Conservation (phyloP, 768 basidiomycete genomes). For the Calvatia gigantea region DNA sequence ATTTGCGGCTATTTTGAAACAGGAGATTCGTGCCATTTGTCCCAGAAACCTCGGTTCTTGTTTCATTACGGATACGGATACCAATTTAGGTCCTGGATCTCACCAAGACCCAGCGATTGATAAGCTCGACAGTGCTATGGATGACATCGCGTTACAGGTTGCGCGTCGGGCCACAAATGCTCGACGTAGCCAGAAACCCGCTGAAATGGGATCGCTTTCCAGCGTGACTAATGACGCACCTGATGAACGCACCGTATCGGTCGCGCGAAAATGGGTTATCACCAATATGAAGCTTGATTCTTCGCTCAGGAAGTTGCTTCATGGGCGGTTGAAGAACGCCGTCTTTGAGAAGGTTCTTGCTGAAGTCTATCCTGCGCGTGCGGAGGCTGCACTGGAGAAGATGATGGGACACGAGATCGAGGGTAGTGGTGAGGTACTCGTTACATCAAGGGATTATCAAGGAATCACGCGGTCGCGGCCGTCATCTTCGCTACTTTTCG, state of each 20-base stretch:
- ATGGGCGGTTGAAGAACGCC: constrained; percentile 57
- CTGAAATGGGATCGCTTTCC: constrained; percentile 15
- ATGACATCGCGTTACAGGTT: constrained; percentile 72
- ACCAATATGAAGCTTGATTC: constrained; percentile 62
- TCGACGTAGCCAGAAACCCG: constrained; percentile 17
- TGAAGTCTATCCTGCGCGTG: constrained; percentile 45
- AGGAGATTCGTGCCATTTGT: constrained; percentile 72
- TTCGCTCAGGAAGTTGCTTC: constrained; percentile 55
- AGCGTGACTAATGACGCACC: constrained; percentile 33
- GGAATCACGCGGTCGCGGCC: constrained; percentile 5
- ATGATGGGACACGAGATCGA: constrained; percentile 13
- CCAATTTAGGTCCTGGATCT: constrained; percentile 15
- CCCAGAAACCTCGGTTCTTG: constrained; percentile 60
- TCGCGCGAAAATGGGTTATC: constrained; percentile 73
- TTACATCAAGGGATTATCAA: constrained; percentile 11
- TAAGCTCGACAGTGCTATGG: constrained; percentile 29
- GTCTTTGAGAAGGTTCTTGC: constrained; percentile 60
- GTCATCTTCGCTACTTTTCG: background rate
- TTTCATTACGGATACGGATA: constrained; percentile 34
- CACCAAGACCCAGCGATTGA: background rate
- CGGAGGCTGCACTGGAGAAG: constrained; percentile 10
- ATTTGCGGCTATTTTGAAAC: constrained; percentile 44
- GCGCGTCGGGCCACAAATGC: constrained; percentile 62
- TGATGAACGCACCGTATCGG: constrained; percentile 48
- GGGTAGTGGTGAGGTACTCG: constrained; percentile 5